Conservation (phyloP, 1,284 basidiomycete species). For the Leccinum griseonigrum region DNA sequence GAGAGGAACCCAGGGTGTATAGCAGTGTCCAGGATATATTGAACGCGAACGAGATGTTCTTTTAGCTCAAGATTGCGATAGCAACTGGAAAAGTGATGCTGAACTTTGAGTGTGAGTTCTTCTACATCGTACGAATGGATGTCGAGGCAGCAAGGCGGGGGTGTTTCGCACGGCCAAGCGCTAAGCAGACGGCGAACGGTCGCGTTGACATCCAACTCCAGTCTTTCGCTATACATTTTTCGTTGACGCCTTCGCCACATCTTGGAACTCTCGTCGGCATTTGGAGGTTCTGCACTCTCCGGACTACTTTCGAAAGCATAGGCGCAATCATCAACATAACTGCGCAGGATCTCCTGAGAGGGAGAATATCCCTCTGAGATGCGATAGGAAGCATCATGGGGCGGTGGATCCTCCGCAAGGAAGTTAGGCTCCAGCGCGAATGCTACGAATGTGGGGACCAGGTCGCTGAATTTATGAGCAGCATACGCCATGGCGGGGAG, state of each 20-base stretch:
- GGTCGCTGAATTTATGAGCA: conserved; percentile 2
- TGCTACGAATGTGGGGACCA: conserved; percentile 30
- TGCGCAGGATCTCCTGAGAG: background rate
- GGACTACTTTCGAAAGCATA: conserved; percentile 12
- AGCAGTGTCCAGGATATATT: conserved; percentile 6
- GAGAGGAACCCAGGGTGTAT: background rate
- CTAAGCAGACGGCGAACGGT: background rate
- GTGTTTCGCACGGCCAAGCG: conserved; percentile 15
- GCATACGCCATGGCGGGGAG: conserved; percentile 32
- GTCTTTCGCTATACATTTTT: conserved; percentile 4
- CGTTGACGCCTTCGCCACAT: background rate
- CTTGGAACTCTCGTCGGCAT: background rate
- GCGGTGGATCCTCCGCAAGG: conserved; percentile 10
- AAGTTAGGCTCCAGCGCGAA: conserved; percentile 22
- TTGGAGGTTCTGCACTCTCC: conserved; percentile 3
- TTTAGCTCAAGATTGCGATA: conserved; percentile 13
- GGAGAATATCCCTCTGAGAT: conserved; percentile 15
- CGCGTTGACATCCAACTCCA: background rate
- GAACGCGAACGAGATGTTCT: conserved; percentile 16
- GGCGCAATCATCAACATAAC: conserved; percentile 4
- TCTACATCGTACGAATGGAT: conserved; percentile 3
- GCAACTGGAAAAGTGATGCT: conserved; percentile 12
- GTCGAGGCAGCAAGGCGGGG: background rate
- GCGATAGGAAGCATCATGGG: conserved; percentile 5
- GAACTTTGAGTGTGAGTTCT: background rate